Base-by-base conservation (phyloP, 208 protist genomes). In the Naegleria lovaniensis region DNA sequence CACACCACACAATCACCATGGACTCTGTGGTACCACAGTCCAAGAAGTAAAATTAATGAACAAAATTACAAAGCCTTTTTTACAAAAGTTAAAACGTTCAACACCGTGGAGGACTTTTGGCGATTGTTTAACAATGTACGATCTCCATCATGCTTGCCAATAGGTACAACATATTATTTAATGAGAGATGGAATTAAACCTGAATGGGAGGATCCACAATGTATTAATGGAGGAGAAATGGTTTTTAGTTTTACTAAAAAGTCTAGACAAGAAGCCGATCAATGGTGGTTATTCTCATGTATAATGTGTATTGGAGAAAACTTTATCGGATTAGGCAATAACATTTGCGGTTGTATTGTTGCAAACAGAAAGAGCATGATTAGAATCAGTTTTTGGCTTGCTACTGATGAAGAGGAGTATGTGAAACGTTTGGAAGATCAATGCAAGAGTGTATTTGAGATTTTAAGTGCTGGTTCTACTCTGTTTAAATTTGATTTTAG, bases 121-220 rank as follows among this genome's bases (percentile, higher is more conserved):
- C 96, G 95, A 90, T 95, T 98, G 11, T 95, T 98, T 92, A 98
- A 99, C 92, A 98, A 99, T 91, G 92, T 99, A 40, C 93, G 96
- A 48, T 84, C 93, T 3, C 96, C 97, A 40, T 96, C 93, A 9
- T 91, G 94, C 40, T 94, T 98, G 89, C 91, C 90, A 43, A 91
- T 94, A 67, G 96, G 97, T 87, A 94, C 90, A 85, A 98, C 96
- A 87, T 96, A 98, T 52, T 97, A 97, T 93, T 94, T 99, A 55
- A 98, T 99, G 93, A 96, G 97, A 33, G 95, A 98, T 84, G 97
- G 96, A 84, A 98, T 99, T 85, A 95, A 97, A 92, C 97, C 97
- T 84, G 97, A 97, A 93, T 99, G 97, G 97, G 97, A 99, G 92
- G 96, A 98, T 92, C 90, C 94, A 19, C 92, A 93, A 29, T 98